These are phyloP conservation scores for Colletotrichum destructivum DNA, from an alignment of 2,329 filamentous ascomycete genomes.

Conservation along the genomic window DNA sequence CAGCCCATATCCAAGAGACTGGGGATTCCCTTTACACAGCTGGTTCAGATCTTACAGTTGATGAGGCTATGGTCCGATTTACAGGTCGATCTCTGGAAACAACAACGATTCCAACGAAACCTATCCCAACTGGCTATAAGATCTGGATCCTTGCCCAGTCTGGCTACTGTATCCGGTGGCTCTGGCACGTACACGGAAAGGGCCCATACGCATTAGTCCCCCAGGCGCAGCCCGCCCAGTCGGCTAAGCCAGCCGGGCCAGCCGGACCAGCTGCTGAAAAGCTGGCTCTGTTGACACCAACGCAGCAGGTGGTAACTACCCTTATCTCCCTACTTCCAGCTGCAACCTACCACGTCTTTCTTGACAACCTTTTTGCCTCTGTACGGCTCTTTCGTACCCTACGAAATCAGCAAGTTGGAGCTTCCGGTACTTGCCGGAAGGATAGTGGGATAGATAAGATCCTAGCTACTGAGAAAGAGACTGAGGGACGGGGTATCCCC, in stretches of 20 bases:
- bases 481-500: too few relatives aligned
- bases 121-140: not conserved
- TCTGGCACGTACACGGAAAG: not conserved
- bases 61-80: too few relatives aligned
- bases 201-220: not conserved
- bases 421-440: too few relatives aligned
- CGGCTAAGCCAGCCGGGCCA: not conserved
- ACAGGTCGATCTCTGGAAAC: not conserved
- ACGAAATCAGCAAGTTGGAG: too few relatives aligned
- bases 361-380: too few relatives aligned
- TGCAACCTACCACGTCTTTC: not conserved
- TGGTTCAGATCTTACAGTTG: not conserved
- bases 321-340: slow-evolving; percentile 7
- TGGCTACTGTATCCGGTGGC: not conserved
- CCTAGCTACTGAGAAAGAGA: too few relatives aligned
- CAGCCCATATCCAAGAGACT: not conserved
- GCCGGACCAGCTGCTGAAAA: not conserved
- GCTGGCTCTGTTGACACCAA: slow-evolving; percentile 10
- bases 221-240: not conserved
- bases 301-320: not conserved
- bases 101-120: not conserved
- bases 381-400: slow-evolving; percentile 1
- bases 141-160: not conserved
- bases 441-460: too few relatives aligned
- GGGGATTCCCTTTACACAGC: not conserved